Evolutionary conservation across 1,284 basidiomycete species (phyloP).

Genomic region (Trametes hirsuta): DNA sequence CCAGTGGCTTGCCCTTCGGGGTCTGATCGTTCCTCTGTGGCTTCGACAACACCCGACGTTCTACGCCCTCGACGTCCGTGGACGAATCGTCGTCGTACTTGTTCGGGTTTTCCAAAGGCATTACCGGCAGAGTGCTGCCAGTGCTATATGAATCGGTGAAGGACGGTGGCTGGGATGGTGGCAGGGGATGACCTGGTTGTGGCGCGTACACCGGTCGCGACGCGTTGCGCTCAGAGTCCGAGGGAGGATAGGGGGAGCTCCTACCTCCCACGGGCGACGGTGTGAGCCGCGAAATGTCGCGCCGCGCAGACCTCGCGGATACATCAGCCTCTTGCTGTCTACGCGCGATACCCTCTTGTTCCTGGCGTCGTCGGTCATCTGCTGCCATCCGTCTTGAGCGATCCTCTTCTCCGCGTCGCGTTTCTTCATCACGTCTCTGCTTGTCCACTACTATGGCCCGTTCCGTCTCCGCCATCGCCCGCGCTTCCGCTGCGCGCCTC

Average conservation of each 20-base stretch:
- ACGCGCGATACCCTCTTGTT: conserved; percentile 51
- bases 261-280: conserved; percentile 21
- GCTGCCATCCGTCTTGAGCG: conserved; percentile 24
- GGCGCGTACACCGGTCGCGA: conserved; percentile 28
- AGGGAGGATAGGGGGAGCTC: conserved; percentile 21
- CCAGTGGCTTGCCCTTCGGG: conserved; percentile 26
- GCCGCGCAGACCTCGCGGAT: conserved; percentile 38
- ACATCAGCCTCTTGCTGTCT: conserved; percentile 49
- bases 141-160: conserved; percentile 31
- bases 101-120: conserved; percentile 50
- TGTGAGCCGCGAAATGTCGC: conserved; percentile 24
- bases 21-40: conserved; percentile 27
- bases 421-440: conserved; percentile 31
- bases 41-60: conserved; percentile 20
- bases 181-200: conserved; percentile 31
- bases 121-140: conserved; percentile 33
- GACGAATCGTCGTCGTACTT: conserved; percentile 39
- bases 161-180: conserved; percentile 10
- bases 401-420: conserved; percentile 32
- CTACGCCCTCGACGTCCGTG: conserved; percentile 34
- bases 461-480: conserved; percentile 32
- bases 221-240: conserved; percentile 14
- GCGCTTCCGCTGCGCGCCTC: conserved; percentile 28
- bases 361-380: conserved; percentile 39
- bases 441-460: conserved; percentile 22